Evolutionary conservation across 306 rosid genomes (phyloP).

Genomic region (Quercus berberidifolia): DNA sequence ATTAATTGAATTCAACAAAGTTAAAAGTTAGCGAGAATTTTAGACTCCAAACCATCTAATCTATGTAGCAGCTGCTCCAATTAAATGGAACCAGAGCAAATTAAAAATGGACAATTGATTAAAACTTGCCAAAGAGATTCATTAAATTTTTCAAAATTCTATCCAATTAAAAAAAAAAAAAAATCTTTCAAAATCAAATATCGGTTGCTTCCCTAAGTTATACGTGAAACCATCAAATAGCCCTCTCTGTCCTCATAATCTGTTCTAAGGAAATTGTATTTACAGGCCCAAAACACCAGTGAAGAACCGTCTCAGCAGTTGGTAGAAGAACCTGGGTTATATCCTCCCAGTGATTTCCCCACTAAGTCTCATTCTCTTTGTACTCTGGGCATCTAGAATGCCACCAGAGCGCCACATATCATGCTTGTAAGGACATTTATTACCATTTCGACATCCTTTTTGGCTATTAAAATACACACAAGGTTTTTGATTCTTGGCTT

Average conservation of each 20-base stretch:
- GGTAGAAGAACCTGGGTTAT: neutral
- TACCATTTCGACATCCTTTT: slow-evolving; percentile 72
- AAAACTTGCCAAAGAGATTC: too few relatives aligned
- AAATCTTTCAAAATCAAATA: neutral
- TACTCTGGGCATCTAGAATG: slow-evolving; percentile 22
- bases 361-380: slow-evolving; percentile 53
- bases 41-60: too few relatives aligned
- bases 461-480: slow-evolving; percentile 60
- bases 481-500: slow-evolving; percentile 42
- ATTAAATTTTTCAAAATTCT: too few relatives aligned
- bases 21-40: too few relatives aligned
- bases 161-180: too few relatives aligned
- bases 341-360: slow-evolving; percentile 28
- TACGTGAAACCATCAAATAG: neutral
- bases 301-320: neutral
- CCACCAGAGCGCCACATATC: slow-evolving; percentile 30
- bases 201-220: neutral
- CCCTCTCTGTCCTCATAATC: neutral
- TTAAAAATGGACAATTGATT: too few relatives aligned
- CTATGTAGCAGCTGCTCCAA: too few relatives aligned
- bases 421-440: slow-evolving; percentile 52
- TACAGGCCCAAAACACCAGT: neutral
- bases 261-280: neutral
- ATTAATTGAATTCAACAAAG: too few relatives aligned
- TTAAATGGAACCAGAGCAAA: too few relatives aligned